phyloP scores from a whole-genome alignment of 2,329 filamentous ascomycete genomes.

The Massarina eburnea region DNA sequence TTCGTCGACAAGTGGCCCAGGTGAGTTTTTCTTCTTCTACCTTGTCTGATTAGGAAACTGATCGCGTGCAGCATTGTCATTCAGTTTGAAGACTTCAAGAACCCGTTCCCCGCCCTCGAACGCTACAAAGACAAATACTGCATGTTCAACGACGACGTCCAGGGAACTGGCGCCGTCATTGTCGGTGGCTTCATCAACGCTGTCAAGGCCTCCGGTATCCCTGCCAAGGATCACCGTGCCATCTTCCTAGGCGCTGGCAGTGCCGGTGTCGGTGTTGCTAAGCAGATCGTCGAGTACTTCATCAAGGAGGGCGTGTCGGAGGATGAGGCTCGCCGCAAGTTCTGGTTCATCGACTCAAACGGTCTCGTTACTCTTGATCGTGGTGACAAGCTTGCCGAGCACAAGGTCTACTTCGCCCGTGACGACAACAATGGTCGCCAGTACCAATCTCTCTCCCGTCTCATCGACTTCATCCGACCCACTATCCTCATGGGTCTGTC shows the following conservation, averaged over 20 bases:
- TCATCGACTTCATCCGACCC: slow-evolving; percentile 93
- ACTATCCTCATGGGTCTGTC: slow-evolving; percentile 93
- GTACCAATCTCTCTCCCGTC: slow-evolving; percentile 78
- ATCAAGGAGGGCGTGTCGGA: slow-evolving; percentile 88
- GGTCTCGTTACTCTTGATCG: slow-evolving; percentile 92
- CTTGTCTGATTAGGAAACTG: slow-evolving; percentile 23
- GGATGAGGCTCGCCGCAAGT: slow-evolving; percentile 82
- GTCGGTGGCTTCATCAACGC: slow-evolving; percentile 75
- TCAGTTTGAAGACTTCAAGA: slow-evolving; percentile 98
- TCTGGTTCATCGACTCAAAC: slow-evolving; percentile 97
- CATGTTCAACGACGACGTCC: slow-evolving; percentile 98
- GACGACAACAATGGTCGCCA: slow-evolving; percentile 66
- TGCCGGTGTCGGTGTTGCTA: slow-evolving; percentile 94
- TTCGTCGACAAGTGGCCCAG: slow-evolving; percentile 74
- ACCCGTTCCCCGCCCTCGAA: slow-evolving; percentile 90
- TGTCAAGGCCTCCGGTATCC: slow-evolving; percentile 82
- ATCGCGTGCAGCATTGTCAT: slow-evolving; percentile 64
- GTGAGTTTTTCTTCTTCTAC: slow-evolving; percentile 46
- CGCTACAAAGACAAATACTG: slow-evolving; percentile 86
- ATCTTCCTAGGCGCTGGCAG: slow-evolving; percentile 97
- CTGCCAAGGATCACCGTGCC: slow-evolving; percentile 85
- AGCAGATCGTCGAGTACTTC: slow-evolving; percentile 97
- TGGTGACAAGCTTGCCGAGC: slow-evolving; percentile 89
- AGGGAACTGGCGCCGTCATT: slow-evolving; percentile 94
- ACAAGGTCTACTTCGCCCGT: slow-evolving; percentile 71